Conservation (phyloP, 345 rosid genomes). For the Theobroma cacao region DNA sequence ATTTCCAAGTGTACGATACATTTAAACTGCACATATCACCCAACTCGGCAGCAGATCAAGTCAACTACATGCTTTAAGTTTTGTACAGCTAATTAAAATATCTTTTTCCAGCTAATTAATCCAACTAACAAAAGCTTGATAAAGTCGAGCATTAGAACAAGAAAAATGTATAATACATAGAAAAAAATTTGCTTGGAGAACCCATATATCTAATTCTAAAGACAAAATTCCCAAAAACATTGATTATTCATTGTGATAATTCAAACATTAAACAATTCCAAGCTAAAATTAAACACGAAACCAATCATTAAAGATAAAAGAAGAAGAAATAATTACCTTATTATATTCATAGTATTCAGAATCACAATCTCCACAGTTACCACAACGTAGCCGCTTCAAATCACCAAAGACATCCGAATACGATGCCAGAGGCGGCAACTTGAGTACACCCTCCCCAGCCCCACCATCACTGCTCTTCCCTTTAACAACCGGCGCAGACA, state of each 20-base stretch:
- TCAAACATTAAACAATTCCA: neutral
- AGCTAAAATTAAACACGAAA: neutral
- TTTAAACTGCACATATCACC: neutral
- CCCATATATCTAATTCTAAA: neutral
- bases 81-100: neutral
- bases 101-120: neutral
- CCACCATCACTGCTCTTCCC: conserved; percentile 8
- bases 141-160: neutral
- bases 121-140: neutral
- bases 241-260: neutral
- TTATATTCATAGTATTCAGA: conserved; percentile 50
- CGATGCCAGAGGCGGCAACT: conserved; percentile 67
- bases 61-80: neutral
- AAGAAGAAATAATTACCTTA: conserved; percentile 39
- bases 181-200: neutral
- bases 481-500: conserved; percentile 31
- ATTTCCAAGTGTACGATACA: neutral
- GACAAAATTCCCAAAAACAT: neutral
- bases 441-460: conserved; percentile 32
- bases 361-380: conserved; percentile 53
- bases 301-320: neutral
- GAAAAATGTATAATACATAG: neutral
- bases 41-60: neutral
- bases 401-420: conserved; percentile 66
- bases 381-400: conserved; percentile 41